Conservation (phyloP, 2,329 filamentous ascomycete species). For the Knufia petricola region DNA sequence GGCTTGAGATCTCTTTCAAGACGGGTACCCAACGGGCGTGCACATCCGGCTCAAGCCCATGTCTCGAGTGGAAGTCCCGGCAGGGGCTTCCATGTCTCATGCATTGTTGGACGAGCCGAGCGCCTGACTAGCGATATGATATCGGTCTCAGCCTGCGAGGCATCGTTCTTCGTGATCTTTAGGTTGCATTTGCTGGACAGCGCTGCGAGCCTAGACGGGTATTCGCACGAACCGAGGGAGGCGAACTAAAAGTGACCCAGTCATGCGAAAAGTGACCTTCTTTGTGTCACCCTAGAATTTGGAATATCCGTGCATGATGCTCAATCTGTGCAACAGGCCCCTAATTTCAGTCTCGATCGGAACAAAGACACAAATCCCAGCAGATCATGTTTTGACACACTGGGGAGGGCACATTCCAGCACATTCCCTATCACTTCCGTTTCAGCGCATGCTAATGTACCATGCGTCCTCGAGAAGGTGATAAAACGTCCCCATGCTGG, state of each 20-base stretch:
- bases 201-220: not conserved
- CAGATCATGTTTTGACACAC: not conserved
- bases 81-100: not conserved
- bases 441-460: not conserved
- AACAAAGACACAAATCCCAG: not conserved
- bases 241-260: not conserved
- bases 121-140: not conserved
- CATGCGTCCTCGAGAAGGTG: no score
- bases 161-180: not conserved
- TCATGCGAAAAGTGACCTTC: not conserved
- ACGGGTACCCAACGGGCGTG: no score
- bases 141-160: not conserved
- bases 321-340: not conserved
- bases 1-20: no score
- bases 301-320: conserved; percentile 1
- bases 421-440: not conserved
- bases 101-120: not conserved
- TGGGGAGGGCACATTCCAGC: not conserved
- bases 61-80: not conserved
- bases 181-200: not conserved
- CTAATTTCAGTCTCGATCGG: not conserved
- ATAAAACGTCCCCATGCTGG: no score
- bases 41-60: not conserved
- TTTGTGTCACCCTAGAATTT: conserved; percentile 6
- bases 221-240: not conserved